phyloP scores from a whole-genome alignment of 768 basidiomycete genomes.

The Amanita polypyramis region DNA sequence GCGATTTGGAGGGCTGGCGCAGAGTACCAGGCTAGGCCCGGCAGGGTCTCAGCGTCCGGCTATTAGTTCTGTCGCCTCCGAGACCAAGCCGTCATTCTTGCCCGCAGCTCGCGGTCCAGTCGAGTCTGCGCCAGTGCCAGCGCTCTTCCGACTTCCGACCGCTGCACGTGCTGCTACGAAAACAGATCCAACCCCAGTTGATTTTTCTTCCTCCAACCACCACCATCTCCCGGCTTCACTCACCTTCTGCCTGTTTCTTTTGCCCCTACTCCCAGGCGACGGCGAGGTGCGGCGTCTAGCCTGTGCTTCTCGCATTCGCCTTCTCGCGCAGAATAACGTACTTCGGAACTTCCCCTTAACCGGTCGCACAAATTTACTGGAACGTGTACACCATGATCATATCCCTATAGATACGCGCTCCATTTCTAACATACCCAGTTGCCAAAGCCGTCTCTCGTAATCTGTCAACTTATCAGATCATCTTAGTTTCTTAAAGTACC shows the following conservation, averaged over 20 bases:
- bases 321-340: not conserved
- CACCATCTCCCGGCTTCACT: conserved; percentile 14
- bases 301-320: conserved; percentile 7
- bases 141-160: not conserved
- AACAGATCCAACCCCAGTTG: not conserved
- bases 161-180: not conserved
- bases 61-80: not conserved
- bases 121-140: not conserved
- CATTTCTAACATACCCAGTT: conserved; percentile 13
- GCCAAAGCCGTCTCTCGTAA: conserved; percentile 6
- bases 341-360: conserved; percentile 6
- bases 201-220: conserved; percentile 16
- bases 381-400: conserved; percentile 33
- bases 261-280: conserved; percentile 15
- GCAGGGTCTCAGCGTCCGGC: too few relatives aligned
- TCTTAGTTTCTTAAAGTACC: not conserved
- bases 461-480: conserved; percentile 5
- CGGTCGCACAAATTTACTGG: conserved; percentile 18
- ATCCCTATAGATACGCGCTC: conserved; percentile 26
- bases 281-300: conserved; percentile 14
- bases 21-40: too few relatives aligned
- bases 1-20: not conserved
- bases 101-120: too few relatives aligned
- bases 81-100: too few relatives aligned
- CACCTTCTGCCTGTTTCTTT: not conserved